Conservation (phyloP, 2,329 filamentous ascomycete genomes). For the Ilyonectria mors-panacis region DNA sequence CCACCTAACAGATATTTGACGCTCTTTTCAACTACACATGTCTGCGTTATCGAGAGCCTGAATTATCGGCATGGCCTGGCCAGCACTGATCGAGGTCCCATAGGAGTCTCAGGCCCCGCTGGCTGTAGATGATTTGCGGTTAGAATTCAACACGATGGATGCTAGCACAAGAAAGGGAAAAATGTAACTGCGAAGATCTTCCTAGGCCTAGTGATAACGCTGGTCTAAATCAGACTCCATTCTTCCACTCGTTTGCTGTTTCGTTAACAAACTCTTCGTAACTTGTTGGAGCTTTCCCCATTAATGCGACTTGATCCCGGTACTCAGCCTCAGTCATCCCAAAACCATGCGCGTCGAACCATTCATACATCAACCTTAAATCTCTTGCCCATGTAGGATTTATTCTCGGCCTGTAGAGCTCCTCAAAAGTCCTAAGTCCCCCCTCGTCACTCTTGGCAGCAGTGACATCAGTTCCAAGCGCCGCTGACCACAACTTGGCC, state of each 20-base stretch:
- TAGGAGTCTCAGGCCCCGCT: too few species aligned
- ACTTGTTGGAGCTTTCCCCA: conserved; percentile 19
- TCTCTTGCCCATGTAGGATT: conserved; percentile 20
- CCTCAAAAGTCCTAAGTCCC: conserved; percentile 17
- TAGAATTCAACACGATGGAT: too few species aligned
- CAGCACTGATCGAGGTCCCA: too few species aligned
- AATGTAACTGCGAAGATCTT: too few species aligned
- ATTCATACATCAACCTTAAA: conserved; percentile 33
- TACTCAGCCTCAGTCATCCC: conserved; percentile 28
- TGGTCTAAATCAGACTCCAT: too few species aligned
- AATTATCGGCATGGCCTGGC: too few species aligned
- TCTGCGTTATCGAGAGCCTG: too few species aligned
- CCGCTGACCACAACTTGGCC: conserved; percentile 30
- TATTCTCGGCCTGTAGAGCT: not conserved
- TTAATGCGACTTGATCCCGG: conserved; percentile 26
- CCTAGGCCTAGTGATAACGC: too few species aligned
- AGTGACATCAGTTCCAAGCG: conserved; percentile 10
- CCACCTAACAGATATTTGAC: too few species aligned
- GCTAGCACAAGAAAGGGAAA: too few species aligned
- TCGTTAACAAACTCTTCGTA: conserved; percentile 29
- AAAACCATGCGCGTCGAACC: conserved; percentile 23
- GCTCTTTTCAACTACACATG: too few species aligned
- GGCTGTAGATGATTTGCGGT: too few species aligned
- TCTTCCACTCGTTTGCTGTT: conserved; percentile 22
- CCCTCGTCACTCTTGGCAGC: conserved; percentile 13